Conservation (phyloP, 306 rosid species). For the Pueraria montana region DNA sequence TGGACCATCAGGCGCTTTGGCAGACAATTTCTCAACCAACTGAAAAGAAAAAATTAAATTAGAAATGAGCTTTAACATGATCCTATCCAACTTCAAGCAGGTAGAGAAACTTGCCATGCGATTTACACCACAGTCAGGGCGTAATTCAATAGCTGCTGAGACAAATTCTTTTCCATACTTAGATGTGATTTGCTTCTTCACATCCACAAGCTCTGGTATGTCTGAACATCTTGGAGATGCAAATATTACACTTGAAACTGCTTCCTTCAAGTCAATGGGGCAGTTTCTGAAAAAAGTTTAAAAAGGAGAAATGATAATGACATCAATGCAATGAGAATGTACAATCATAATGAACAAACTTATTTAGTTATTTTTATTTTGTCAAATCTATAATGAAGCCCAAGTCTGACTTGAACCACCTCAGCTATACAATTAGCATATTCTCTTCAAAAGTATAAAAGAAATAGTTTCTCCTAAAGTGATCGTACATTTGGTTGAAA, state of each 20-base stretch:
- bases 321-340: slow-evolving; percentile 31
- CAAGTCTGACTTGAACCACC: slow-evolving; percentile 29
- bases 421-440: slow-evolving; percentile 11
- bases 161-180: slow-evolving; percentile 92
- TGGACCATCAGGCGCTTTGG: slow-evolving; percentile 93
- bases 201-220: slow-evolving; percentile 84
- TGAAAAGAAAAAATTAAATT: slow-evolving; percentile 53
- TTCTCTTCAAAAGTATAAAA: slow-evolving; percentile 17
- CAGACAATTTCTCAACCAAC: slow-evolving; percentile 95
- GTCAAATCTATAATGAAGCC: slow-evolving; percentile 10
- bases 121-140: slow-evolving; percentile 95
- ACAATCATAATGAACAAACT: slow-evolving; percentile 32
- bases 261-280: slow-evolving; percentile 96
- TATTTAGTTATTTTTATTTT: too few relatives aligned
- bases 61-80: slow-evolving; percentile 34
- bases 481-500: slow-evolving; percentile 18
- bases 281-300: slow-evolving; percentile 67
- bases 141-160: slow-evolving; percentile 82
- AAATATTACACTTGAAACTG: slow-evolving; percentile 84
- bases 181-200: slow-evolving; percentile 76
- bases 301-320: slow-evolving; percentile 10
- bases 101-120: slow-evolving; percentile 77
- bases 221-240: slow-evolving; percentile 95
- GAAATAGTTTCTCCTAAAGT: slow-evolving; percentile 23
- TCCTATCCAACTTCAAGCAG: slow-evolving; percentile 34